Evolutionary conservation across 2,329 filamentous ascomycete species (phyloP).

Genomic region (Fusarium tricinctum): DNA sequence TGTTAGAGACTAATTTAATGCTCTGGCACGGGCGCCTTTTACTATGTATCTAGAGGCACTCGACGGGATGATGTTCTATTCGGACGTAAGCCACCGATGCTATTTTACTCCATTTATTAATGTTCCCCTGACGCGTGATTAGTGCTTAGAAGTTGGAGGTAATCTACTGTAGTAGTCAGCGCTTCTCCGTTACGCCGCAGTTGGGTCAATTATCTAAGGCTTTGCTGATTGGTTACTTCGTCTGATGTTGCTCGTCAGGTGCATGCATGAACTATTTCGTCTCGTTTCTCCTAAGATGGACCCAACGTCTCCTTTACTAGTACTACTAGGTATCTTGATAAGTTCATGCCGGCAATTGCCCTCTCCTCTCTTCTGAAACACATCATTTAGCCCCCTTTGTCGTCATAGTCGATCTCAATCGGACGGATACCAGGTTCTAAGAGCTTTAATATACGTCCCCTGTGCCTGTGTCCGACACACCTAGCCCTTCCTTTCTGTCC

Average conservation of each 20-base stretch:
- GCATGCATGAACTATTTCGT: background rate
- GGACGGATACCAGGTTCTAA: slow-evolving; percentile 18
- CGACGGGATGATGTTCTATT: background rate
- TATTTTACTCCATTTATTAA: background rate
- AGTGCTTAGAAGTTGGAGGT: no score
- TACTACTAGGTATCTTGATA: background rate
- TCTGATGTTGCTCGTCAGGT: background rate
- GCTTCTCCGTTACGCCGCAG: background rate
- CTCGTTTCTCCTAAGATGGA: slow-evolving; percentile 16
- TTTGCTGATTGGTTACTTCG: background rate
- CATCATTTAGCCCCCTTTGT: slow-evolving; percentile 21
- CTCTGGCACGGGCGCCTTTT: background rate
- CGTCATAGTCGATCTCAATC: slow-evolving; percentile 38
- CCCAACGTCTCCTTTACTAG: slow-evolving; percentile 10
- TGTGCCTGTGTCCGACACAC: slow-evolving; percentile 26
- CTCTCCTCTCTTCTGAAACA: slow-evolving; percentile 29
- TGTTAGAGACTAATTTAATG: background rate
- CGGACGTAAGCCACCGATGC: background rate
- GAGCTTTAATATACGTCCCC: slow-evolving; percentile 24
- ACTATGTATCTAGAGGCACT: background rate
- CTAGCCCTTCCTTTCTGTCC: slow-evolving; percentile 1
- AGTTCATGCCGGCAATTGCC: slow-evolving; percentile 11
- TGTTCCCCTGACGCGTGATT: no score
- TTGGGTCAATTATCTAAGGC: background rate
- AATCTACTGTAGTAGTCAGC: no score